Base-by-base conservation (phyloP, 2,329 filamentous ascomycete species). In the Colletotrichum spinosum region DNA sequence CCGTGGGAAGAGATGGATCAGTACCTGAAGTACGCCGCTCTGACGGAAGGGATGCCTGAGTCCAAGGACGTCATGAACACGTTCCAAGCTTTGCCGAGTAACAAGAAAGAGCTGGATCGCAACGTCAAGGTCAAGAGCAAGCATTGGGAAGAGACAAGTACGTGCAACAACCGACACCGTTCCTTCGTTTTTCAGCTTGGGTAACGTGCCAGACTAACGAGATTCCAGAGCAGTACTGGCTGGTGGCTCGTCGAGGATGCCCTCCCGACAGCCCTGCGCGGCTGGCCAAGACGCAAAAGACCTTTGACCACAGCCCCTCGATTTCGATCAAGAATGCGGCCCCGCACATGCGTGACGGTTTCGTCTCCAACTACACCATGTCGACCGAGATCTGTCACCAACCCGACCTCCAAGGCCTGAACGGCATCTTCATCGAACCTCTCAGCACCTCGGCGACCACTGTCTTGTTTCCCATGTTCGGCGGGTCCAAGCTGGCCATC, bases 401-500 rank as follows among this genome's bases (percentile, higher is more conserved):
- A 57, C 87, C 89, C 0, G 85, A 89, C 67, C 78, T 91, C 3
- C 83, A 88, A 62, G 83, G 84, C 46, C 81, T 90, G 2, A 86
- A 91, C 68, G 89, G 90, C 46, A 86, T 91, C 69, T 83, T 92
- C 50, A 88, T 90, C 71, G 81, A 85, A 52, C 86, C 88, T 0
- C 79, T 89, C 25, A 84, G 84, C 10, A 84, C 85, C 0, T 80
- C 83, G 2, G 80, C 86, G 2, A 89, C 86, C 44, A 84, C 83
- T 66, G 80, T 83, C 6, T 76, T 91, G 15, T 83, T 90, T 49
- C 89, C 89, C 17, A 81, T 92, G 72, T 91, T 92, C 68, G 86
- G 88, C 48, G 89, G 89, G 65, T 91, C 88, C 76, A 92, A 92
- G 72, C 80, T 91, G 42, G 83, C 84, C 15, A 84, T 90, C 68